Evolutionary conservation across 441 rosid genomes (phyloP).

Genomic region (Corymbia citriodora): DNA sequence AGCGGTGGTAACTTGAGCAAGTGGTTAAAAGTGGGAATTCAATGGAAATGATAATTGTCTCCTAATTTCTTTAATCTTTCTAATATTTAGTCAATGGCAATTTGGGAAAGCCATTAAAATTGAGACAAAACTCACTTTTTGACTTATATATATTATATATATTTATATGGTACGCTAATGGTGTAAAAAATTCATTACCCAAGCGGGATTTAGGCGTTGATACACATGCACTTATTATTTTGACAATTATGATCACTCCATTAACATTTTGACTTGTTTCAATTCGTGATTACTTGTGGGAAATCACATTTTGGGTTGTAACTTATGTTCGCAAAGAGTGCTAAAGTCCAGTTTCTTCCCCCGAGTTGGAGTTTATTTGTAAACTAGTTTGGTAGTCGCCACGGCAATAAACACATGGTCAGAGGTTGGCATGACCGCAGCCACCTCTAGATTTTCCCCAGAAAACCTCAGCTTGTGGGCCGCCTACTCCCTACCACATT

Average conservation of each 20-base stretch:
- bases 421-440: not conserved
- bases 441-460: not conserved
- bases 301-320: not conserved
- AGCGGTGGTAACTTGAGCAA: not conserved
- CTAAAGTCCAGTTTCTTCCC: not conserved
- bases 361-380: not conserved
- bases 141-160: not conserved
- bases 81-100: not conserved
- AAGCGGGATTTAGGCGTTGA: not conserved
- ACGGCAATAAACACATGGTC: not conserved
- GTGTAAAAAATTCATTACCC: not conserved
- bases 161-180: not conserved
- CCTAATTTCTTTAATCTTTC: not conserved
- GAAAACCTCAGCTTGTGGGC: not conserved
- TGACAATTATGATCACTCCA: not conserved
- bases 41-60: not conserved
- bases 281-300: not conserved
- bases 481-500: not conserved
- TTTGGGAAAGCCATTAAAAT: not conserved
- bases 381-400: not conserved
- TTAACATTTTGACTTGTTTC: not conserved
- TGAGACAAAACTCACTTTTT: not conserved
- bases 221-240: not conserved
- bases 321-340: not conserved
- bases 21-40: not conserved